Evolutionary conservation across 345 rosid genomes (phyloP), one percentile per base, ranked within the genome.

Genomic region (Pugionium dolabratum): DNA sequence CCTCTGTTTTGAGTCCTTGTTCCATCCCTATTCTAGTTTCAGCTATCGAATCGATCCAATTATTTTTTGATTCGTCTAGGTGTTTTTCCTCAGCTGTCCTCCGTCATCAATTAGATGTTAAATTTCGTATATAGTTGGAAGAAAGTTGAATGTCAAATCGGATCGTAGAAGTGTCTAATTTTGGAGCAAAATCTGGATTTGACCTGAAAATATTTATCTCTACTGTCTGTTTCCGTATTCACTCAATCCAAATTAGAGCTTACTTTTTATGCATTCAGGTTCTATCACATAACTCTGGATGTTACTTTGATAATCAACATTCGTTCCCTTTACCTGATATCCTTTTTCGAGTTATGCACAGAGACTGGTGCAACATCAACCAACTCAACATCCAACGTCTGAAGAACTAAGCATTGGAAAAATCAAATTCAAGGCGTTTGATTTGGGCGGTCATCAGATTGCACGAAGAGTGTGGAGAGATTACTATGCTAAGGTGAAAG

Each of bases 401-500:
- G 95, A 90, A 57, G 97, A 90, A 76, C 87, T 90, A 65, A 86
- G 89, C 75, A 90, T 90, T 54, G 97, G 97, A 9, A 83, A 90
- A 70, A 88, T 90, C 69, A 88, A 86, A 82, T 90, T 90, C 73
- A 90, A 90, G 78, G 97, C 96, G 0, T 86, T 90, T 45, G 97
- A 90, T 51, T 83, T 90, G 81, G 96, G 97, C 0, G 97, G 97
- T 31, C 97, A 90, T 76, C 97, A 90, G 77, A 88, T 90, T 54
- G 97, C 96, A 54, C 87, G 97, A 10, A 59, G 97, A 57, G 97
- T 88, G 7, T 88, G 97, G 97, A 90, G 88, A 69, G 96, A 88
- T 74, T 90, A 90, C 78, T 90, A 90, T 78, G 86, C 97, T 7
- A 88, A 90, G 93, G 96, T 87, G 56, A 47, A 25, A 18, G 18